These are phyloP conservation scores for Sporisorium sorghi DNA, from an alignment of 1,284 basidiomycete species.

Conservation along the genomic window DNA sequence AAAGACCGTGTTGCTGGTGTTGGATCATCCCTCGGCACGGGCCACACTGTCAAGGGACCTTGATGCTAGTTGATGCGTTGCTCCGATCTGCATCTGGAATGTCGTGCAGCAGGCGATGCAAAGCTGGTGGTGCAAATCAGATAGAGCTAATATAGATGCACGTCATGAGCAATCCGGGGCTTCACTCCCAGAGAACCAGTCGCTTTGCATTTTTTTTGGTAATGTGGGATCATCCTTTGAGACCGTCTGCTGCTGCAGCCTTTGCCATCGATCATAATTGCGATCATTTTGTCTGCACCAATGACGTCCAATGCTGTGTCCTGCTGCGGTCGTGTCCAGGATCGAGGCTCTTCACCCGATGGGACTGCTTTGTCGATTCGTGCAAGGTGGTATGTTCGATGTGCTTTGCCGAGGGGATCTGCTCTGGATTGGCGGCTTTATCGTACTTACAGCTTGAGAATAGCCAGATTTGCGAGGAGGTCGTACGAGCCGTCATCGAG, in stretches of 20 bases:
- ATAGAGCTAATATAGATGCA: slow-evolving; percentile 69
- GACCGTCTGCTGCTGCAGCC: neutral
- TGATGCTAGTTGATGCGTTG: neutral
- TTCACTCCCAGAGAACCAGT: slow-evolving; percentile 58
- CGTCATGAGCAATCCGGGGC: slow-evolving; percentile 54
- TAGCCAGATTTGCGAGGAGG: slow-evolving; percentile 89
- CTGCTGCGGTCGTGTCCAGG: neutral
- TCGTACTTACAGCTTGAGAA: slow-evolving; percentile 81
- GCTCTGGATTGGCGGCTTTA: no score
- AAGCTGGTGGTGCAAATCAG: slow-evolving; percentile 46
- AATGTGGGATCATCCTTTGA: slow-evolving; percentile 41
- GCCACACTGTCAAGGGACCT: neutral
- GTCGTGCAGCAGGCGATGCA: neutral
- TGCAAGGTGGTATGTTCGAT: slow-evolving; percentile 10
- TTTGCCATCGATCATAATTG: no score
- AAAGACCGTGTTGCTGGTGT: no score
- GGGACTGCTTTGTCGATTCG: neutral
- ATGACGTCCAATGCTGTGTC: neutral
- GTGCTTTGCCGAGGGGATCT: slow-evolving; percentile 3
- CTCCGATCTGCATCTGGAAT: neutral
- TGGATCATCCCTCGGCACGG: slow-evolving; percentile 11
- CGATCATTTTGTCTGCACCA: neutral
- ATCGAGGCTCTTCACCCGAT: neutral
- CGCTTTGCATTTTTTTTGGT: slow-evolving; percentile 50
- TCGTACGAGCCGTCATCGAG: slow-evolving; percentile 90